Evolutionary conservation across 2,329 filamentous ascomycete species (phyloP).

Genomic region (Xylaria multiplex): DNA sequence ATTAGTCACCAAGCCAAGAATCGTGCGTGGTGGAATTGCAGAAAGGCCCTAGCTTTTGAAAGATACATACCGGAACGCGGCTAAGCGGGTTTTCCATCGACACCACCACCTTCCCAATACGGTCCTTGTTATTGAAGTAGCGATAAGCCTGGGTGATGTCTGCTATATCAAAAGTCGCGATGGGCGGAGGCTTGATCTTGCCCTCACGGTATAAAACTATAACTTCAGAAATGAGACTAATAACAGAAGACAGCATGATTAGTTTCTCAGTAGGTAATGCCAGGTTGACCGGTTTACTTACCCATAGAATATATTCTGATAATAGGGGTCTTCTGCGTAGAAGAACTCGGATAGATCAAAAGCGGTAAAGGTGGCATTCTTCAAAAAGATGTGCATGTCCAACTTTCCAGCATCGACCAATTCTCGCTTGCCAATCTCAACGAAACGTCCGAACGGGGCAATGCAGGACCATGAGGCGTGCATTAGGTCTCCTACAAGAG

Average conservation of each 20-base stretch:
- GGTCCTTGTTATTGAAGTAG: constrained; percentile 34
- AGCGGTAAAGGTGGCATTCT: constrained; percentile 54
- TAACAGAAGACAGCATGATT: neutral
- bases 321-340: neutral
- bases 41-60: too few species aligned
- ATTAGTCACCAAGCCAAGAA: too few species aligned
- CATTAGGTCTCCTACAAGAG: constrained; percentile 53
- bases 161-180: constrained; percentile 29
- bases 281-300: neutral
- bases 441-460: constrained; percentile 53
- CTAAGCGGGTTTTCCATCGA: constrained; percentile 34
- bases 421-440: constrained; percentile 55
- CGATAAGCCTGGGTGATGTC: constrained; percentile 35
- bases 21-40: neutral
- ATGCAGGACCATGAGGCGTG: constrained; percentile 50
- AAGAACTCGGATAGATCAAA: constrained; percentile 51
- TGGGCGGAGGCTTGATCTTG: constrained; percentile 25
- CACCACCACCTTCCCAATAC: constrained; percentile 40
- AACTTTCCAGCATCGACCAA: constrained; percentile 51
- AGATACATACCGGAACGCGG: constrained; percentile 12
- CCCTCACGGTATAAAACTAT: constrained; percentile 30
- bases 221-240: constrained; percentile 4
- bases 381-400: constrained; percentile 54
- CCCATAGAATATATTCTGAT: neutral
- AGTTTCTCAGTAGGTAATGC: neutral